Evolutionary conservation across 495 filamentous ascomycete species (phyloP), one percentile per base, ranked within the genome.

Genomic region (Podospora sp.): DNA sequence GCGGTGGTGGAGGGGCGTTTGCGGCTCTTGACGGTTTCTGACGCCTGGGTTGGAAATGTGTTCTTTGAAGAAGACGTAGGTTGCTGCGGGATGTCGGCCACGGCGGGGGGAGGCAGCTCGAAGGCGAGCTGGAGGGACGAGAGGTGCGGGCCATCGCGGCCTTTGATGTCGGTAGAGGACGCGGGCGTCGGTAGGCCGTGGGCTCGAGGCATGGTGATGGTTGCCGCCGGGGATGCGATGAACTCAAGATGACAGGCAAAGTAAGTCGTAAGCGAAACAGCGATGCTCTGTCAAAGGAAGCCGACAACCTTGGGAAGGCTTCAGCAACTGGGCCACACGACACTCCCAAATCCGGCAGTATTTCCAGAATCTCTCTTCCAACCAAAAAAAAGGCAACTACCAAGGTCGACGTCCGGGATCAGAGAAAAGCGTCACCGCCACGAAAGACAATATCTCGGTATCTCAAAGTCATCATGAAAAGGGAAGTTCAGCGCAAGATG

Each of bases 51-150:
- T 25, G 79, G 81, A n/a, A 76, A 81, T 78, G 70, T 77, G 40
- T 79, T 82, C 8, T 67, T 62, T 25, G 69, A 71, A 7, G 71
- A 63, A 63, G 53, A 83, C 74, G 66, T 78, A 67, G 61, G 81
- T 75, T 22, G 83, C 78, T 68, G 64, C 9, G 65, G 65, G 20
- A 16, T 24, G 18, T 74, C 59, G 58, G 66, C 65, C 20, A 93
- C 82, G 25, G 94, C 94, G 12, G 94, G 92, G 7, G 94, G 94
- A 26, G 93, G 94, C 27, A 98, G 81, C 65, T 89, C 85, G 72
- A 97, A 97, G 14, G 86, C 81, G 59, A 80, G 71, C 63, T 82
- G 79, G 0, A 81, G 72, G 6, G 80, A 73, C 7, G 79, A 71
- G 12, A 81, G 77, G 69, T 91, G 89, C 36, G 84, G 80, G 67